These are phyloP conservation scores for Nemania abortiva DNA, from an alignment of 2,329 filamentous ascomycete species.

Conservation along the genomic window DNA sequence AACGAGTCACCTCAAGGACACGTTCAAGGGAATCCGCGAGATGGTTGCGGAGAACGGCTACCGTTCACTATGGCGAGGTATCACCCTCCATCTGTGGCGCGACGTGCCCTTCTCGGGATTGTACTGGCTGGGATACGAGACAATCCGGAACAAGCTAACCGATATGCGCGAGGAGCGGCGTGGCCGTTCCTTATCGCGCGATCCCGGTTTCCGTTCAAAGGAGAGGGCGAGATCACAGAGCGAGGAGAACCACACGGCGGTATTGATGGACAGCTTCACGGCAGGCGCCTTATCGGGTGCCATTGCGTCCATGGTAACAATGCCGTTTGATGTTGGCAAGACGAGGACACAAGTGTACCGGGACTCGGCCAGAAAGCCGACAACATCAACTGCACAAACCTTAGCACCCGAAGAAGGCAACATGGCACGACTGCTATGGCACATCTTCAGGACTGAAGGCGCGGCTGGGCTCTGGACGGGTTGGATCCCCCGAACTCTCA, in stretches of 20 bases:
- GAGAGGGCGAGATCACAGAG: constrained; percentile 69
- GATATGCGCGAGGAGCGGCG: constrained; percentile 71
- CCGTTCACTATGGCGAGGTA: constrained; percentile 86
- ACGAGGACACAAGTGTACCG: constrained; percentile 89
- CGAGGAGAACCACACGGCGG: constrained; percentile 77
- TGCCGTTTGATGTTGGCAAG: constrained; percentile 97
- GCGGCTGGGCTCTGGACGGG: constrained; percentile 85
- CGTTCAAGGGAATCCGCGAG: constrained; percentile 78
- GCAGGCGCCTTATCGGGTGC: constrained; percentile 87
- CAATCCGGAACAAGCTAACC: constrained; percentile 77
- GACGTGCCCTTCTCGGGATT: constrained; percentile 97
- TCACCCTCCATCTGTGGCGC: constrained; percentile 92
- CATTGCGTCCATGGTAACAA: constrained; percentile 88
- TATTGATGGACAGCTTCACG: constrained; percentile 89
- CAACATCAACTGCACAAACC: constrained; percentile 46
- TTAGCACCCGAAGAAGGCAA: constrained; percentile 77
- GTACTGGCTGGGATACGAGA: constrained; percentile 99
- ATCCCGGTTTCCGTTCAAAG: constrained; percentile 54
- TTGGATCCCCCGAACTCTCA: constrained; percentile 90
- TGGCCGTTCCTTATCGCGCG: constrained; percentile 56
- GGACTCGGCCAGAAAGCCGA: constrained; percentile 59
- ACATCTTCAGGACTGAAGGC: constrained; percentile 91
- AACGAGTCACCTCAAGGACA: constrained; percentile 81
- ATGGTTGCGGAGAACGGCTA: constrained; percentile 86
- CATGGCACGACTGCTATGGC: constrained; percentile 86